Percentiles rank a stretch among this genome's conserved stretches.
Evolutionary conservation across 257 asterid species (phyloP).

Genomic region (Solanum chmielewskii): DNA sequence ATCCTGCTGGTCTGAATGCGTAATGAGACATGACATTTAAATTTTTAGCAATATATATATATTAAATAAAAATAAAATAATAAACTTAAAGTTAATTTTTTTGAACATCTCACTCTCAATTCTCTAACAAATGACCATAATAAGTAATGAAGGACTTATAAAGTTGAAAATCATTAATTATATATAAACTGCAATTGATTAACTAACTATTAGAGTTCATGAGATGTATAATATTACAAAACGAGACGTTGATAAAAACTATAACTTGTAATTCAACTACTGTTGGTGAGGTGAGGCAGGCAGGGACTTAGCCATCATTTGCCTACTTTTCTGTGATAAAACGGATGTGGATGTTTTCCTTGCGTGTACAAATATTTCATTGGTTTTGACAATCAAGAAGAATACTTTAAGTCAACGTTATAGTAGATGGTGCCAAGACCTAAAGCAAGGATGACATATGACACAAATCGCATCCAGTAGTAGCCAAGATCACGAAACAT

Average conservation of each 20-base stretch:
- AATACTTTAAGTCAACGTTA: conserved; percentile 1
- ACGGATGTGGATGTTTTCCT: neutral
- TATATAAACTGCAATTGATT: no score
- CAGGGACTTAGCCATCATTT: neutral
- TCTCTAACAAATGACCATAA: neutral
- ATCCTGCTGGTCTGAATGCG: neutral
- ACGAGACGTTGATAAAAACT: neutral
- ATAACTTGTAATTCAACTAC: neutral
- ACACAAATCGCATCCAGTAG: conserved; percentile 12
- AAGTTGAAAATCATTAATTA: no score
- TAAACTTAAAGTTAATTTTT: neutral
- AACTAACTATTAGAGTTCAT: neutral
- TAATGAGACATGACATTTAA: neutral
- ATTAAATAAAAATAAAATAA: neutral
- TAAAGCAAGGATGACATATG: neutral
- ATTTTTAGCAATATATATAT: neutral
- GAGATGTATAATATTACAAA: neutral
- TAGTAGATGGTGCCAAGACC: conserved; percentile 13
- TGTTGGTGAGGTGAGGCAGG: neutral
- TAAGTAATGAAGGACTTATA: no score
- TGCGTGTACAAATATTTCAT: neutral
- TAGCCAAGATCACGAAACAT: conserved; percentile 23
- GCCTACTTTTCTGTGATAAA: neutral
- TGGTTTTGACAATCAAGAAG: neutral
- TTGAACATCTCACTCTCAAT: neutral